Evolutionary conservation across 1,284 basidiomycete genomes (phyloP).

Genomic region (Moesziomyces sp.): DNA sequence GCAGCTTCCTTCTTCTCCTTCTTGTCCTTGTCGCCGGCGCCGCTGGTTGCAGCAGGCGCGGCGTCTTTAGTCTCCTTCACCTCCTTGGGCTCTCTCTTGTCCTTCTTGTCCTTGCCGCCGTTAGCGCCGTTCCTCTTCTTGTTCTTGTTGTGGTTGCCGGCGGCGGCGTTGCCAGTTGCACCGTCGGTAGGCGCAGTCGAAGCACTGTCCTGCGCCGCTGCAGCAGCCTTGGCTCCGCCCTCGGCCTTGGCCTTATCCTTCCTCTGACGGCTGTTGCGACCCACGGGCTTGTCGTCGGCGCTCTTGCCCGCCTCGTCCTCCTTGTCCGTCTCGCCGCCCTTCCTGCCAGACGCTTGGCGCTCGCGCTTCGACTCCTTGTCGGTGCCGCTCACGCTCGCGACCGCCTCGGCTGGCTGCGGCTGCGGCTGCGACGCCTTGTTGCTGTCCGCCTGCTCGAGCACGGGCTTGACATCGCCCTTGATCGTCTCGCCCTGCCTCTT

Average conservation of each 20-base stretch:
- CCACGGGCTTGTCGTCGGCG: conserved; percentile 14
- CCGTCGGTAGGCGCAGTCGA: neutral
- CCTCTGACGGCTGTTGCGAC: conserved; percentile 1
- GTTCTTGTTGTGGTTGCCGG: conserved; percentile 28
- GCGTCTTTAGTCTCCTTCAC: conserved; percentile 1
- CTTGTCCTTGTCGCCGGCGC: neutral
- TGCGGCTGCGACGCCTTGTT: conserved; percentile 23
- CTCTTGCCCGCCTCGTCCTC: conserved; percentile 24
- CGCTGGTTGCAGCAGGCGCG: no score
- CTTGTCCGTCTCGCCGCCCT: conserved; percentile 16
- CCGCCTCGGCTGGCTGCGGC: conserved; percentile 1
- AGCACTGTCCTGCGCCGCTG: neutral
- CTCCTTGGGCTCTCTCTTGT: neutral
- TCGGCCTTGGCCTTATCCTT: conserved; percentile 2
- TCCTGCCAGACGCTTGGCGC: conserved; percentile 1
- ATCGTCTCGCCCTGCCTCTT: conserved; percentile 40
- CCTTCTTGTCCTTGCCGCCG: conserved; percentile 11
- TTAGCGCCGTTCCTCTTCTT: conserved; percentile 27
- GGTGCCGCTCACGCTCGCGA: neutral
- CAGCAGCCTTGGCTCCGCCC: conserved; percentile 8
- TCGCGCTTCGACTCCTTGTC: conserved; percentile 10
- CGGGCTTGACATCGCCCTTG: conserved; percentile 30
- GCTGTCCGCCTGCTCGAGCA: conserved; percentile 44
- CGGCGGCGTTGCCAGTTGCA: neutral
- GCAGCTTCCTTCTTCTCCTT: neutral